Conservation (phyloP, 2,329 filamentous ascomycete genomes). For the Endoconidiophora laricicola region DNA sequence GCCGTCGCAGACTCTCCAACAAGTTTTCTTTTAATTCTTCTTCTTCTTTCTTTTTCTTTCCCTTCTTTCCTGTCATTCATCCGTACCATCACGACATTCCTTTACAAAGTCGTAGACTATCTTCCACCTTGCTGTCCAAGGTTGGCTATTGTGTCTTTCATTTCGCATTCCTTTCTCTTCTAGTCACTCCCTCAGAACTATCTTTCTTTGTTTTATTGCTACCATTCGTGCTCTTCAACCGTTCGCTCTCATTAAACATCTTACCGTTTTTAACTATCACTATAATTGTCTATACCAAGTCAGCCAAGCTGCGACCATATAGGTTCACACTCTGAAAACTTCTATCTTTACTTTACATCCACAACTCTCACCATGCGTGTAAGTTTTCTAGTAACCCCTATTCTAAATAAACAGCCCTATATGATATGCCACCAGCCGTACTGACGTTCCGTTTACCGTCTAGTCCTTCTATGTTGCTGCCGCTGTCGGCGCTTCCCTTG, state of each 20-base stretch:
- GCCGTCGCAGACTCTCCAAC: not conserved
- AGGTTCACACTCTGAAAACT: not conserved
- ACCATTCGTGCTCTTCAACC: not conserved
- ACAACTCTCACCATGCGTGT: constrained; percentile 9
- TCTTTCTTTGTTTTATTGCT: not conserved
- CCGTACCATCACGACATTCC: constrained; percentile 1
- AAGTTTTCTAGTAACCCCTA: not conserved
- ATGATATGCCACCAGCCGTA: not conserved
- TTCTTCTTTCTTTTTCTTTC: constrained; percentile 1
- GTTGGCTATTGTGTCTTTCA: constrained; percentile 4
- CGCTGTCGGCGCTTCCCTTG: constrained; percentile 35
- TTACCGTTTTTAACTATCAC: constrained; percentile 1
- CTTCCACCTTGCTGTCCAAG: constrained; percentile 9
- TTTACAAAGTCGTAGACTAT: not conserved
- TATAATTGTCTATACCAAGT: not conserved
- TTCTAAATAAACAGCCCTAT: not conserved
- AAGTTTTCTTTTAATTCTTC: constrained; percentile 2
- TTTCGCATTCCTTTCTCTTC: constrained; percentile 12
- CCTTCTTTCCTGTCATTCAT: not conserved
- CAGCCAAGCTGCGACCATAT: not conserved
- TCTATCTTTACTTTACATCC: not conserved
- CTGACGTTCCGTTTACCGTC: not conserved
- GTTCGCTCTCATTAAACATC: not conserved
- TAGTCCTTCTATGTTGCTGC: constrained; percentile 21
- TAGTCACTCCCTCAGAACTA: constrained; percentile 13